phyloP scores from a whole-genome alignment of 768 basidiomycete genomes.

The Lactifluus subvellereus region DNA sequence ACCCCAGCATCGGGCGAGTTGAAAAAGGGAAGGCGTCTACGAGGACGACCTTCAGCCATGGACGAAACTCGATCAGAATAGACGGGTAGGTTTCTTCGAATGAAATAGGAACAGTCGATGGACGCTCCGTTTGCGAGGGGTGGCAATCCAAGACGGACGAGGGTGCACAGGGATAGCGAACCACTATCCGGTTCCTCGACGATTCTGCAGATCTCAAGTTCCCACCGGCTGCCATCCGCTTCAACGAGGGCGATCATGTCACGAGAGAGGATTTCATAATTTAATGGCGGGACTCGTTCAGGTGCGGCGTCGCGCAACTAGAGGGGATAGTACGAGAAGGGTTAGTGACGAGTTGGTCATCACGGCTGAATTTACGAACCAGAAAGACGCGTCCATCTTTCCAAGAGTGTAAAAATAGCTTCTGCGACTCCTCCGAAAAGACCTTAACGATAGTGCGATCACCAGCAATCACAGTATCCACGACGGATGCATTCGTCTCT shows the following conservation, averaged over 20 bases:
- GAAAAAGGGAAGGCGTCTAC: background rate
- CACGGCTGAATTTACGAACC: background rate
- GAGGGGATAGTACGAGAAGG: background rate
- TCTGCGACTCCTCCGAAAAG: no score
- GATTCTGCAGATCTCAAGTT: background rate
- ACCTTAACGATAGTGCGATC: background rate
- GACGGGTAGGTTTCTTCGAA: background rate
- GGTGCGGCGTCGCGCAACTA: background rate
- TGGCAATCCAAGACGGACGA: background rate
- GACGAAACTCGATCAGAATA: background rate
- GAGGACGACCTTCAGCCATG: background rate
- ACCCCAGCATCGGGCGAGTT: background rate
- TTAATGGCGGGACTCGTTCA: no score
- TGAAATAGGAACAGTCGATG: background rate
- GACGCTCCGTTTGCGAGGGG: background rate
- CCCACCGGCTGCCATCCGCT: background rate
- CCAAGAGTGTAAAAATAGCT: background rate
- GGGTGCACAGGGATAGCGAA: background rate
- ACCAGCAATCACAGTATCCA: background rate
- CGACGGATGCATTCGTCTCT: no score
- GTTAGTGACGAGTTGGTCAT: no score
- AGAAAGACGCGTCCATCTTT: background rate
- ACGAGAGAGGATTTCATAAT: background rate
- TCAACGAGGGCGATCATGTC: background rate
- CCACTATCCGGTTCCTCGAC: background rate